These are phyloP conservation scores for Leccinum cinnamomeum DNA, from an alignment of 1,284 basidiomycete species.

Conservation along the genomic window DNA sequence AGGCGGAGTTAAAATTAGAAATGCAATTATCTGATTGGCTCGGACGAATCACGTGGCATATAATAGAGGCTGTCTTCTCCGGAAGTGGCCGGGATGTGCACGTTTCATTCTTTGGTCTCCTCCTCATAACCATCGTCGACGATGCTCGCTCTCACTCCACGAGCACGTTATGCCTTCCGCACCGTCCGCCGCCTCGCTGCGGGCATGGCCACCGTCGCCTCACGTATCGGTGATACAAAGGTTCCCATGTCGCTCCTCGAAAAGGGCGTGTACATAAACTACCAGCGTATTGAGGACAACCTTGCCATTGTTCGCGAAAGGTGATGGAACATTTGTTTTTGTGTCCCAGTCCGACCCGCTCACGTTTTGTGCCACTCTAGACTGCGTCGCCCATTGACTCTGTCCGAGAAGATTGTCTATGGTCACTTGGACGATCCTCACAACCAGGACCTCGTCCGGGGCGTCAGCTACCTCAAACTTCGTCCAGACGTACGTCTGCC, in stretches of 20 bases:
- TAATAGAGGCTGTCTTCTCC: conserved; percentile 14
- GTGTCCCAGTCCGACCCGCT: background rate
- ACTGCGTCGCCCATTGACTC: conserved; percentile 88
- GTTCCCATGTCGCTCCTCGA: conserved; percentile 91
- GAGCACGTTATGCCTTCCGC: conserved; percentile 59
- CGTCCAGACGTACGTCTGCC: conserved; percentile 80
- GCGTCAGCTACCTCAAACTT: conserved; percentile 92
- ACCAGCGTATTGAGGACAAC: conserved; percentile 97
- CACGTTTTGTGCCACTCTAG: conserved; percentile 42
- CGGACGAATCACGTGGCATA: conserved; percentile 25
- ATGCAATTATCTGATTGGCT: conserved; percentile 26
- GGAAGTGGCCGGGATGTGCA: conserved; percentile 28
- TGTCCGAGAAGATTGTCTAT: conserved; percentile 99
- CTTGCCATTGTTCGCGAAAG: conserved; percentile 80
- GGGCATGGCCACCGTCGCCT: conserved; percentile 77
- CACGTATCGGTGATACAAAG: conserved; percentile 88
- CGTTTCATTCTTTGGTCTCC: conserved; percentile 17
- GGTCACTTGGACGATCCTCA: conserved; percentile 96
- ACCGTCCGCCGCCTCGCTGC: conserved; percentile 59
- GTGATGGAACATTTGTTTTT: conserved; percentile 44
- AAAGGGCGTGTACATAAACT: conserved; percentile 90
- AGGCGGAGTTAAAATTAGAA: conserved; percentile 28
- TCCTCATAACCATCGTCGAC: conserved; percentile 28
- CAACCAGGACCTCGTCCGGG: conserved; percentile 84
- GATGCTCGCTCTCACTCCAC: conserved; percentile 70